phyloP scores from a whole-genome alignment of 2,329 filamentous ascomycete genomes.

The Magnaporthales sp. region DNA sequence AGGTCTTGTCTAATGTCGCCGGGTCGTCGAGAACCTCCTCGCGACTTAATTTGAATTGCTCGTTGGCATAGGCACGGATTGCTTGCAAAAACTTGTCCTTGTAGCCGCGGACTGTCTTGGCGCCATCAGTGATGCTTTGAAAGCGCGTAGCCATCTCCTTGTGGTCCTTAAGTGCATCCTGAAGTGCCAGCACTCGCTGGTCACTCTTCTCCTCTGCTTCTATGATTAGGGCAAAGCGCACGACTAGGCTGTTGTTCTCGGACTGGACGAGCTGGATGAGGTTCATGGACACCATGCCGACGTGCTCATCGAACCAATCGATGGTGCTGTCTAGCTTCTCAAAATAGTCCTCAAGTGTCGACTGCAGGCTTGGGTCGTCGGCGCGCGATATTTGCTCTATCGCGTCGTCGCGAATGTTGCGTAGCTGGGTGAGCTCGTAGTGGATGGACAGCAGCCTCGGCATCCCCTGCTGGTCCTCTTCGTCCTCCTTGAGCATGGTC shows the following conservation, averaged over 20 bases:
- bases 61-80: slow-evolving; percentile 64
- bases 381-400: slow-evolving; percentile 89
- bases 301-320: slow-evolving; percentile 92
- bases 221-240: slow-evolving; percentile 84
- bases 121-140: slow-evolving; percentile 89
- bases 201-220: slow-evolving; percentile 97
- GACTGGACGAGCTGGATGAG: slow-evolving; percentile 79
- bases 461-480: slow-evolving; percentile 80
- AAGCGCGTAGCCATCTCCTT: slow-evolving; percentile 89
- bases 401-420: slow-evolving; percentile 91
- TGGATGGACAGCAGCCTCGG: slow-evolving; percentile 84
- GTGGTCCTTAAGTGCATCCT: slow-evolving; percentile 92
- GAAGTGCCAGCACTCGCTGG: slow-evolving; percentile 78
- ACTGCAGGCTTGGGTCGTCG: slow-evolving; percentile 64
- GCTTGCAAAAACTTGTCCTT: slow-evolving; percentile 89
- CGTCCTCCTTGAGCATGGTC: slow-evolving; percentile 71
- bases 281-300: slow-evolving; percentile 81
- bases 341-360: slow-evolving; percentile 86
- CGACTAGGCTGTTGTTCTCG: slow-evolving; percentile 82
- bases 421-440: slow-evolving; percentile 82
- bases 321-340: slow-evolving; percentile 76
- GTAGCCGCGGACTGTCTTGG: slow-evolving; percentile 87
- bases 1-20: slow-evolving; percentile 70
- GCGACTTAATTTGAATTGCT: slow-evolving; percentile 63
- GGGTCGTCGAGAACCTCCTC: slow-evolving; percentile 78